Base-by-base conservation (phyloP, 192 early-diverging fungal genomes). In the Umbelopsis sp. region DNA sequence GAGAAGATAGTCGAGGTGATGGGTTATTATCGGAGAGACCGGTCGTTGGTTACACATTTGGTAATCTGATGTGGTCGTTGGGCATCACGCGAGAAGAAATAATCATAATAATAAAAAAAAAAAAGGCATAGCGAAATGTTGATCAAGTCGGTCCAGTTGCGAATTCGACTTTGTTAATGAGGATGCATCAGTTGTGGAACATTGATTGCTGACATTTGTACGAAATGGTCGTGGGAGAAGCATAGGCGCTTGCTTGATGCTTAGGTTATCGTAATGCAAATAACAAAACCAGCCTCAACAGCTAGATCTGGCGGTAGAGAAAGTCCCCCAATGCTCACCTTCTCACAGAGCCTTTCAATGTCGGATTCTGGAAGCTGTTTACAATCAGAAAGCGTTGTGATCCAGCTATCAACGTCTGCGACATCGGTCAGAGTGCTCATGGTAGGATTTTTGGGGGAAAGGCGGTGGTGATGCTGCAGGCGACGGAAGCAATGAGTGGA, bases 271-370 rank as follows among this genome's bases (percentile, higher is more conserved):
- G 47, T 14, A 24, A 66, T 62, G 41, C 45, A 49, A 25, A 20
- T 8, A n/a, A 38, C 71, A 66, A 81, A 68, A 21, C 69, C 34
- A 45, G 44, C 68, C 36, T 20, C 65, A 70, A 5, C 38, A 45
- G 8, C 25, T 49, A 62, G 16, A 72, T 69, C 49, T 68, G 24
- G 44, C n/a, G n/a, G 25, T 49, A 17, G n/a, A 17, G 14, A 9
- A 45, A n/a, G 16, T 22, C 21, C 38, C 38, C 1, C 20, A 14
- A 45, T 49, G 49, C 47, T 81, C 87, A 95, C 97, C 94, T 98
- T 99, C 66, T 96, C 94, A 81, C 97, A 98, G 20, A 99, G 89
- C 81, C 91, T 91, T 82, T 98, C 96, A 67, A 99, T 93, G 77
- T 97, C 95, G 34, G 85, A 76, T 85, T 99, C 97, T 68, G 91